Evolutionary conservation across 139 green algal species (phyloP), one percentile per base, ranked within the genome.

Genomic region (Parachlorella kessleri): DNA sequence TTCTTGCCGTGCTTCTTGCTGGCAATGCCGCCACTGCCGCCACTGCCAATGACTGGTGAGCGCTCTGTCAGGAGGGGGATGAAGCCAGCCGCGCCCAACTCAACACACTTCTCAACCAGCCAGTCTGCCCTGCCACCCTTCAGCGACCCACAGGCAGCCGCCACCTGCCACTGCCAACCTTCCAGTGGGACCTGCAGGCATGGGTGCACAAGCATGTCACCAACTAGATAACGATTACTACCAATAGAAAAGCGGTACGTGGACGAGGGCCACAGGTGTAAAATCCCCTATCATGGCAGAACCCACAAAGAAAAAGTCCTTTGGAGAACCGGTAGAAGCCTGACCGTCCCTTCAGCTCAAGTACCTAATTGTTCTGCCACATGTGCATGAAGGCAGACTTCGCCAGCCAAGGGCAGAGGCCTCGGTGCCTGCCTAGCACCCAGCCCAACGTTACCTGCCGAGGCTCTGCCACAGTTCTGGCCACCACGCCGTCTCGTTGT

Each of bases 21-120:
- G 32, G 40, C 73, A 53, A 75, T 48, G 23, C 36, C 67, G 63
- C 32, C 37, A 28, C 70, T 2, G 14, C 35, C 67, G 41, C 33
- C 33, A 68, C 54, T 53, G 14, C 83, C 85, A 41, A 91, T 81
- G 39, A 68, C 69, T 30, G 75, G 83, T 5, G 88, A 94, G 23
- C 91, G 82, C 6, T 86, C 83, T 26, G 93, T 95, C n/a, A 95
- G 65, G 4, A 98, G 72, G 21, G 95, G 94, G n/a, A 89, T 75
- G 35, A 98, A 28, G 6, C 75, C 48, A 23, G 71, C 72, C 3
- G 94, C 95, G 4, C 94, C 93, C 30, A 98, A 85, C 85, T 98
- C 95, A 26, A 90, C 88, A 2, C 71, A 76, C 75, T 98, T 98
- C 78, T 98, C 95, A 24, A 98, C 90, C 23, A 98, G 87, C 92